Evolutionary conservation across 345 rosid species (phyloP), one percentile per base, ranked within the genome.

Genomic region (Physaria fendleri): DNA sequence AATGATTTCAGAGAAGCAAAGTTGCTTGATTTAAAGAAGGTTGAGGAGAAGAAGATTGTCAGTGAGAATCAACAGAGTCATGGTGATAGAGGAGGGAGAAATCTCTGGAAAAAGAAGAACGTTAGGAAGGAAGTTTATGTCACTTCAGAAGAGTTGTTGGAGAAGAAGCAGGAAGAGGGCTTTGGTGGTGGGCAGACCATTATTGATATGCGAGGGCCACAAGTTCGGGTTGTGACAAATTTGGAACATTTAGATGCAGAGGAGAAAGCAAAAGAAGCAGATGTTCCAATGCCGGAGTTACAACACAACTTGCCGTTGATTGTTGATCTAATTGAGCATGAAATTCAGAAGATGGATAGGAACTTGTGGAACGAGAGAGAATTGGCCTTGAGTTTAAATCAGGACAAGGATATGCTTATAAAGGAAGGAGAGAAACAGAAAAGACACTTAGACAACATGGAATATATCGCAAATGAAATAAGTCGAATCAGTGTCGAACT

Each of bases 141-240:
- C 44, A 85, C 99, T 21, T 85, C 80, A 2, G 89, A 85, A 68
- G 82, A 85, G 74, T 41, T 88, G 73, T 67, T 92, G 65, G 97
- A 79, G 11, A 74, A 83, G 74, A 88, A 85, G 78, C 81, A 85
- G 68, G 95, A 89, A 37, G 81, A 79, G 70, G 82, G 88, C 2
- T 82, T 78, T 71, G 87, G 82, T 59, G 86, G 86, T 72, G 78
- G 83, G 37, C 96, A 85, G 74, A 88, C 84, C 70, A 93, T 92
- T 68, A 77, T 88, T 45, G 98, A 92, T 66, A 88, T 88, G 98
- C 81, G 96, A 41, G 96, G 98, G 15, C 95, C 93, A 2, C 95
- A 88, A 28, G 88, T 81, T 55, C 71, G 95, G 65, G 79, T 92
- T 65, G 76, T 92, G 84, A 78, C 90, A 6, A 88, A 84, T 71